Conservation (phyloP, 2,329 filamentous ascomycete species). For the Diplodia scrobiculata region DNA sequence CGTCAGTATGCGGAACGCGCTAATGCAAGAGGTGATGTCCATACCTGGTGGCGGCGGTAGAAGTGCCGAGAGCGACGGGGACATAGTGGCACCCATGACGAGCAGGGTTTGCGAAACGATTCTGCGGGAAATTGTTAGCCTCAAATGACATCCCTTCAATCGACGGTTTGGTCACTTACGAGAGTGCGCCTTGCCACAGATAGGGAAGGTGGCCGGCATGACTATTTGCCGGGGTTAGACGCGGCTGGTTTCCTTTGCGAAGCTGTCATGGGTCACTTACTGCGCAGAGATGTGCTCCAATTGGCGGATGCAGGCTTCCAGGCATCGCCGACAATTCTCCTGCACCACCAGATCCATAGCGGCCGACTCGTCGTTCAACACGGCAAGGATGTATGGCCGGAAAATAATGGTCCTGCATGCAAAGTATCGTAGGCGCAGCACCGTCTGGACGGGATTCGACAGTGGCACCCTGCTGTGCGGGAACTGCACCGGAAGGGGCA, state of each 20-base stretch:
- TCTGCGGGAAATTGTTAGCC: conserved; percentile 47
- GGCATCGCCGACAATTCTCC: conserved; percentile 77
- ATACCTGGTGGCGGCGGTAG: conserved; percentile 52
- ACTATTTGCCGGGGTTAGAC: conserved; percentile 45
- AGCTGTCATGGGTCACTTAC: conserved; percentile 53
- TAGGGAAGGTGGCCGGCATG: conserved; percentile 84
- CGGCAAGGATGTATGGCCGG: conserved; percentile 77
- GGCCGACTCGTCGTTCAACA: conserved; percentile 74
- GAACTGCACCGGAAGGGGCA: conserved; percentile 75
- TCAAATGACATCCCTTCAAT: not conserved
- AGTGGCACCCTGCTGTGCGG: conserved; percentile 69
- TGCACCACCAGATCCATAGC: conserved; percentile 71
- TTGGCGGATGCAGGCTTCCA: conserved; percentile 78
- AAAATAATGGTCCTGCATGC: conserved; percentile 86
- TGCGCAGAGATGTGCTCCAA: conserved; percentile 77
- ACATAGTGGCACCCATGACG: conserved; percentile 84
- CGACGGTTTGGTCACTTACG: conserved; percentile 38
- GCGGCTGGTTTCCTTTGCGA: conserved; percentile 9
- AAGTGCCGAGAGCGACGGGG: conserved; percentile 68
- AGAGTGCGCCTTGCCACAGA: conserved; percentile 78
- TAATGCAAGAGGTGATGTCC: not conserved
- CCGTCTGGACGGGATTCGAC: conserved; percentile 74
- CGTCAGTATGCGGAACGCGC: not conserved
- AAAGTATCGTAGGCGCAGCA: conserved; percentile 77
- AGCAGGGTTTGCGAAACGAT: conserved; percentile 80